These are phyloP conservation scores for Aspergillus sclerotiicarbonarius DNA, from an alignment of 495 filamentous ascomycete species.

Conservation along the genomic window DNA sequence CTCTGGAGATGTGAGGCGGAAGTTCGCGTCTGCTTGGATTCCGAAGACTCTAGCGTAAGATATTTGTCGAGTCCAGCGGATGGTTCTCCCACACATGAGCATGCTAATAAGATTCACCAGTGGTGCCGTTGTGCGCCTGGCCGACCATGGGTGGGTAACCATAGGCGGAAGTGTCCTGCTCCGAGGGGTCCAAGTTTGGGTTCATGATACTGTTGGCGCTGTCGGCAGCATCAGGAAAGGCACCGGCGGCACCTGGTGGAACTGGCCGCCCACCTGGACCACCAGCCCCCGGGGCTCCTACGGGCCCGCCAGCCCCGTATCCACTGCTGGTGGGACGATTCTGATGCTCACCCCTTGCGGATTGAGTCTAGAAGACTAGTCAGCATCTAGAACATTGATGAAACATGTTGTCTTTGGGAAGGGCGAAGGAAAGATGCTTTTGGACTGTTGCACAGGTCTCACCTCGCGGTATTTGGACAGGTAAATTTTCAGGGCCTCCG, in stretches of 20 bases:
- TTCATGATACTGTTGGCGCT: constrained; percentile 59
- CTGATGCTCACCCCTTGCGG: constrained; percentile 71
- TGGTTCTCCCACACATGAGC: neutral
- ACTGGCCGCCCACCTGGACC: constrained; percentile 47
- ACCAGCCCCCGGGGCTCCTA: constrained; percentile 44
- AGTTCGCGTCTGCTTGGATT: neutral
- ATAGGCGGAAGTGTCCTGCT: constrained; percentile 55
- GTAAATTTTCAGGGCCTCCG: constrained; percentile 97
- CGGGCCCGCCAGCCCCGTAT: constrained; percentile 52
- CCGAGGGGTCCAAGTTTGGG: constrained; percentile 58
- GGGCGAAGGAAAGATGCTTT: constrained; percentile 17
- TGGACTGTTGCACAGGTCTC: constrained; percentile 47
- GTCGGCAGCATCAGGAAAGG: constrained; percentile 57
- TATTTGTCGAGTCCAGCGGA: constrained; percentile 4
- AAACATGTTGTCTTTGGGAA: constrained; percentile 1
- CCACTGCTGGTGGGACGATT: constrained; percentile 69
- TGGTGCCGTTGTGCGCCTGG: constrained; percentile 67
- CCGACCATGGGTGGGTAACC: constrained; percentile 63
- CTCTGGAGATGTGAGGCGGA: neutral
- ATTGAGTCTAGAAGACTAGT: constrained; percentile 61
- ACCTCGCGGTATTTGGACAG: constrained; percentile 97
- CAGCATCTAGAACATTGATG: constrained; percentile 5
- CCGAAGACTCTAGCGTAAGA: neutral
- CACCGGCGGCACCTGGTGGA: constrained; percentile 25
- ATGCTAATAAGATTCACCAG: constrained; percentile 50